Evolutionary conservation across 148 eudicot species (phyloP), one percentile per base, ranked within the genome.

Genomic region (Heliosperma pusillum): DNA sequence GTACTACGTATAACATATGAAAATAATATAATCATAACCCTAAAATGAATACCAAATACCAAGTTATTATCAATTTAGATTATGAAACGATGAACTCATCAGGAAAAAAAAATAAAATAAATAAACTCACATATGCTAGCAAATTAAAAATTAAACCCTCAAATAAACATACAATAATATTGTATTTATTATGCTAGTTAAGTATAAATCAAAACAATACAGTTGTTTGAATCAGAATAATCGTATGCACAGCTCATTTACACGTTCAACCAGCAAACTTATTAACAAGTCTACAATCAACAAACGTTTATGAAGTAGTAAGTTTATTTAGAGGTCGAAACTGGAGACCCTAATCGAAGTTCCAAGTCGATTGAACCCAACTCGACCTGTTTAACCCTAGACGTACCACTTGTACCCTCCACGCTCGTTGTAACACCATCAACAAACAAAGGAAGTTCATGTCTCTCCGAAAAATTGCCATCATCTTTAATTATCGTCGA

Each of bases 321-420:
- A 5, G 9, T 29, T 70, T 55, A 66, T 66, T 45, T 0, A n/a
- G 57, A 62, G n/a, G n/a, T n/a, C n/a, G n/a, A n/a, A n/a, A n/a
- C n/a, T n/a, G 77, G 78, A 5, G 60, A 69, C 62, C 87, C 85
- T 77, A 85, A 25, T 17, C 87, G 85, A 59, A 85, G 87, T 74
- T 79, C 85, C 27, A 85, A 83, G 70, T 85, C 87, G 40, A 33
- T 33, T 64, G 79, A 13, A 22, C 69, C 70, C 10, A 50, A 30
- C 4, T 44, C 74, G 44, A 63, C 66, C 17, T 16, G 71, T 4
- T 68, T 57, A 44, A 66, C 62, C 21, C 29, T 29, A 63, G 74
- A 21, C 44, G 11, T 55, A 33, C 44, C 42, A 7, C 24, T 66
- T 15, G 15, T 24, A 33, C 60, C 72, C 10, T 56, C 74, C 36